Base-by-base conservation (phyloP, 2,329 filamentous ascomycete species). In the Talaromyces albobiverticillius region DNA sequence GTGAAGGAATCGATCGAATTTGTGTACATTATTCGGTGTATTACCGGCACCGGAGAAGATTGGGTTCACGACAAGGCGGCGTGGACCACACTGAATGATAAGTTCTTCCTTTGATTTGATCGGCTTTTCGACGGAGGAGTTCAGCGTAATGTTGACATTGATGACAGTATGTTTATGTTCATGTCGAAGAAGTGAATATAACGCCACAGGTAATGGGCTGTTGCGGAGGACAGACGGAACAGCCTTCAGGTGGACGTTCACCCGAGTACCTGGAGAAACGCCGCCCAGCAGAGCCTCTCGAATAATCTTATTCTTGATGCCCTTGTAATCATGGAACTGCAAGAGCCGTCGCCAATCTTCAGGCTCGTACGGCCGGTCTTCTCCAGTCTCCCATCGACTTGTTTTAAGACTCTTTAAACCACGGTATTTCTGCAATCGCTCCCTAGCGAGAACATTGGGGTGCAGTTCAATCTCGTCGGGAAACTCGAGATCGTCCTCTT, bases 401-500 rank as follows among this genome's bases (percentile, higher is more conserved):
- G 89, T 89, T 61, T 90, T 86, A 57, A 97, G 73, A 68, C 89
- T 96, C 80, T 97, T 99, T 60, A 99, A 75, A 40, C 94, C 94
- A 66, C 94, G 82, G 73, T 96, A 99, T 56, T 89, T 84, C 8
- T 88, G 84, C 51, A 99, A 76, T 42, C 94, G 82, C 73, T 99
- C 94, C 49, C 90, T 79, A 0, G 94, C 94, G 42, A 90, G 79
- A 3, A 95, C 90, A 51, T 93, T 83, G 0, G 95, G 94, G 61
- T 89, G 90, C 51, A 99, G 78, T 71, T 99, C 95, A 55, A 99
- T 94, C 71, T 99, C 94, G 61, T 99, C 94, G 0, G 94, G 94
- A 71, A 97, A 99, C 70, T 97, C 93, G 52, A 89, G 83, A 70
- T 99, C 94, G 13, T 97, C 92, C 47, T 92, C 83, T 3, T 85